Base-by-base conservation (phyloP, 257 asterid genomes). In the Oldenlandia corymbosa region DNA sequence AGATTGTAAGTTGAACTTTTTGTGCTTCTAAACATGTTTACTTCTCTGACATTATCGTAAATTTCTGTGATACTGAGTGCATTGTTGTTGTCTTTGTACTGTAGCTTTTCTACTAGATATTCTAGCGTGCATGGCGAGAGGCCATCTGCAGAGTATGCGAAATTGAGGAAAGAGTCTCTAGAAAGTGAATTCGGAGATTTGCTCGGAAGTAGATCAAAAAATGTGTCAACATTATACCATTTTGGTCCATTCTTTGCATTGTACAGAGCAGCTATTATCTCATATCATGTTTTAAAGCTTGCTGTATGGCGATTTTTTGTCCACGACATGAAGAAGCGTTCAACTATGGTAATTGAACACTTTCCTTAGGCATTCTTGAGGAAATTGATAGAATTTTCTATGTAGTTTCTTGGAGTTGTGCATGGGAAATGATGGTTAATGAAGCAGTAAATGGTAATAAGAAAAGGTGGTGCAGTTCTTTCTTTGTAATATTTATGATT, bases 121-220 rank as follows among this genome's bases (percentile, higher is more conserved):
- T 84, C 99, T 66, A 92, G 99, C 66, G 96, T 93, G 74, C 99
- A 93, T 68, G 97, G 94, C 30, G 99, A 86, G 72, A 79, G 80
- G 70, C 97, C 96, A 57, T 82, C 99, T 45, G 95, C 97, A 36
- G 97, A 87, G 85, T 93, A 93, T 79, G 99, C 99, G 10, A 89
- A 78, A 78, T 65, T 78, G 83, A 85, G 97, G 86, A 90, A 93
- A 81, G 96, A 87, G 75, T 79, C 87, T 2, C 84, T 93, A 18
- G 97, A 90, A 74, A 83, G 70, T 66, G 77, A 87, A 77, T 93
- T 93, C 64, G 99, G 97, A 32, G 84, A 71, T 53, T 71, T 78
- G 2, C 88, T 93, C 64, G 92, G 88, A 21, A 73, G 75, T 58
- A 77, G 70, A 65, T 79, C 95, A 20, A 84, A 63, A 78, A 87